Conservation (phyloP, 768 basidiomycete species). For the Agaricus blazei region DNA sequence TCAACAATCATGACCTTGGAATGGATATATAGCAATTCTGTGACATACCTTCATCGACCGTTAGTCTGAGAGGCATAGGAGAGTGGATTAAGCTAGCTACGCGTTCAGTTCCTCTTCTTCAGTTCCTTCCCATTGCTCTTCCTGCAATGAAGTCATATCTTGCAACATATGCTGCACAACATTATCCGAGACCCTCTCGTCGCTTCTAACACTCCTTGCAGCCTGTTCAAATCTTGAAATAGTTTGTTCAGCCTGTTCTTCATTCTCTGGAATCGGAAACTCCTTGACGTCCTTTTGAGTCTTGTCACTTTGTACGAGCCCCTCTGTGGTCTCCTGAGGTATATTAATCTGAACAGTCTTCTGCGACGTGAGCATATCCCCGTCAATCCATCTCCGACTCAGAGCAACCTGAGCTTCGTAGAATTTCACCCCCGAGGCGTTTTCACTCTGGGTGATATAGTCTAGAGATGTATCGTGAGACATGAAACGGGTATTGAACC, state of each 20-base stretch:
- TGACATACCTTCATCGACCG: conserved; percentile 52
- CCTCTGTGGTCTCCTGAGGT: conserved; percentile 45
- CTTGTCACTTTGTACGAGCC: conserved; percentile 49
- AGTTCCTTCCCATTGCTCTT: conserved; percentile 83
- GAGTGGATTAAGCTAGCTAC: conserved; percentile 36
- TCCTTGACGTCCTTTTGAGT: conserved; percentile 46
- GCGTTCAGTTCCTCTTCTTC: conserved; percentile 79
- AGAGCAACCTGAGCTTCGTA: conserved; percentile 85
- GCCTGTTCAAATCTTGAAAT: conserved; percentile 69
- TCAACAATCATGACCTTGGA: conserved; percentile 94
- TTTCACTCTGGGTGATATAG: conserved; percentile 69
- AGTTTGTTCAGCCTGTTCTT: conserved; percentile 63
- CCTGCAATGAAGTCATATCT: conserved; percentile 53
- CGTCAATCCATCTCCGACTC: conserved; percentile 68
- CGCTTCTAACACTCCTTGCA: conserved; percentile 47
- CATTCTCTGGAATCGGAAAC: conserved; percentile 60
- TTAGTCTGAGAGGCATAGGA: neutral
- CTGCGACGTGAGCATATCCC: conserved; percentile 33
- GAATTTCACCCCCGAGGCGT: conserved; percentile 72
- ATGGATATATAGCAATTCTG: conserved; percentile 81
- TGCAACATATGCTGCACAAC: conserved; percentile 78
- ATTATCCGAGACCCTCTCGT: conserved; percentile 65
- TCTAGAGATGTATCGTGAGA: conserved; percentile 12
- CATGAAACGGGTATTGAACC: neutral
- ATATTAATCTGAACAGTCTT: conserved; percentile 55